Conservation (phyloP, 2,329 filamentous ascomycete genomes). For the Paracoccidioides lutzii region DNA sequence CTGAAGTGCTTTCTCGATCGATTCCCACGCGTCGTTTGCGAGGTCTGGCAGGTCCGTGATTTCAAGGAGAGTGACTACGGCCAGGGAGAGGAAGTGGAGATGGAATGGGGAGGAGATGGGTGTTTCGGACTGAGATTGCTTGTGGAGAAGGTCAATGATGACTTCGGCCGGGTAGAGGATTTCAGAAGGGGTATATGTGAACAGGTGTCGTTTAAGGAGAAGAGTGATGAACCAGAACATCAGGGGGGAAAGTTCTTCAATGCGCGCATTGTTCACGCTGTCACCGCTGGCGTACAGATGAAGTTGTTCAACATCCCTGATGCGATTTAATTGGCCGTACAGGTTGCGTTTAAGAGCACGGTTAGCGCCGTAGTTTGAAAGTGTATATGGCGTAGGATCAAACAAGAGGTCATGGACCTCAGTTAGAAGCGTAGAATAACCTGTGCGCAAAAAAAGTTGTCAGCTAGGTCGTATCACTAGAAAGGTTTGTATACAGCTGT, state of each 20-base stretch:
- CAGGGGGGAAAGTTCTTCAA: conserved; percentile 28
- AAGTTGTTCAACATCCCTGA: conserved; percentile 25
- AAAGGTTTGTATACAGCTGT: too few relatives aligned
- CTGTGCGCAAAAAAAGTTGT: conserved; percentile 1
- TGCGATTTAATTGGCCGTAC: conserved; percentile 25
- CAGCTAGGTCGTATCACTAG: not conserved
- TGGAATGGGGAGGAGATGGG: conserved; percentile 28
- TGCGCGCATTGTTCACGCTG: conserved; percentile 16
- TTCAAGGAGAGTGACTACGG: conserved; percentile 31
- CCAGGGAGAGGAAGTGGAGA: conserved; percentile 28
- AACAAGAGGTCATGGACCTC: conserved; percentile 23
- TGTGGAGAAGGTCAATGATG: conserved; percentile 29
- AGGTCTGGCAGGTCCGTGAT: conserved; percentile 29
- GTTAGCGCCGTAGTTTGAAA: conserved; percentile 25
- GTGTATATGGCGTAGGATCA: conserved; percentile 21
- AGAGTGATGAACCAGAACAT: conserved; percentile 32
- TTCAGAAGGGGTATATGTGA: conserved; percentile 29
- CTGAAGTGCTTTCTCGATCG: conserved; percentile 39
- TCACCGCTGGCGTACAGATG: conserved; percentile 19
- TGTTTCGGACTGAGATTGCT: conserved; percentile 16
- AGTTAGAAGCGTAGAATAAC: conserved; percentile 26
- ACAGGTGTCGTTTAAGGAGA: conserved; percentile 32
- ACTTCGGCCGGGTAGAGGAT: conserved; percentile 30
- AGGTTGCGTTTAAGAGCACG: conserved; percentile 26
- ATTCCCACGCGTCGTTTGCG: conserved; percentile 26